Base-by-base conservation (phyloP, 2,329 filamentous ascomycete genomes). In the Neonectria neomacrospora region DNA sequence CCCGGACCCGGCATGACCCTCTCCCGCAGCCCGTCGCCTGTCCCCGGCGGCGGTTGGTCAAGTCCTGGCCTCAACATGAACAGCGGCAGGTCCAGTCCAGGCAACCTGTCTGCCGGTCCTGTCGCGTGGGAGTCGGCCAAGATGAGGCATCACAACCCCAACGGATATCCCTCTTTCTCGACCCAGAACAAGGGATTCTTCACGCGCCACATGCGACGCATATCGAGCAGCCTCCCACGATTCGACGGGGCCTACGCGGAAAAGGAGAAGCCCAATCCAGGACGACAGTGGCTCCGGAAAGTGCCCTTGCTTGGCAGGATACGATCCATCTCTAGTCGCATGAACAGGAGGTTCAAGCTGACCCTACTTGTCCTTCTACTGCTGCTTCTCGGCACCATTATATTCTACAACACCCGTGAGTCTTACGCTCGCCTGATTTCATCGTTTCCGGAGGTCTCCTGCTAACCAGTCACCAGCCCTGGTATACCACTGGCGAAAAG, bases 151-250 rank as follows among this genome's bases (percentile, higher is more conserved):
- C 87, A 90, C 58, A 88, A 90, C 62, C 86, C 92, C 63, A 88
- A 89, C 75, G 88, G 90, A 62, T 93, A 94, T 75, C 89, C 92
- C 9, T 91, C 91, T 41, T 96, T 93, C 79, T 89, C 89, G 66
- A 94, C 90, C 10, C 89, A 91, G 72, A 93, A 93, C 75, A 90
- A 92, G 73, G 92, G 94, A 60, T 97, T 97, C 84, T 95, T 97
- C 78, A 90, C 88, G 61, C 88, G 92, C 67, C 92, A 96, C 77
- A 92, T 93, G 80, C 90, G 92, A 69, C 90, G 87, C 68, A 85
- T 97, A 72, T 96, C 92, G 5, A 90, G 88, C 71, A 93, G 89
- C 67, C 80, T 97, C 63, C 93, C 94, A 8, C 86, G 87, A 23
- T 95, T 96, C 77, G 85, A 87, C 67, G 79, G 84, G 52, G 82